Percentiles rank a stretch among this genome's conserved stretches.
Conservation (phyloP, 2,329 filamentous ascomycete genomes). For the Pezicula neosporulosa region DNA sequence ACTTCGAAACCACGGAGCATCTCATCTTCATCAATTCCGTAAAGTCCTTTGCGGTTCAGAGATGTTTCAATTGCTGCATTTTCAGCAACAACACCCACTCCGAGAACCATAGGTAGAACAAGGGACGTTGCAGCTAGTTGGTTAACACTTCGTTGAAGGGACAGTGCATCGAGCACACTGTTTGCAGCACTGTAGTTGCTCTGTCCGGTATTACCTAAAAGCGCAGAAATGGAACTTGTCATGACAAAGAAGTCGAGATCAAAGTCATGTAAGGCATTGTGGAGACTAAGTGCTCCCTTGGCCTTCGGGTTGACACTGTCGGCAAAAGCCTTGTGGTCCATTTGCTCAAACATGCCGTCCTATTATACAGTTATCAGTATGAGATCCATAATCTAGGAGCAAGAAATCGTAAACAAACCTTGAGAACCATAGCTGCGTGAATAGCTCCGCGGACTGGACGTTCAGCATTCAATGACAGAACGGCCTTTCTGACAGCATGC, state of each 20-base stretch:
- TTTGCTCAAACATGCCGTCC: constrained; percentile 30
- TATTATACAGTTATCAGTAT: neutral
- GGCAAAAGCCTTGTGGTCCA: constrained; percentile 33
- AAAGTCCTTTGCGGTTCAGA: constrained; percentile 10
- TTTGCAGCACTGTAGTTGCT: constrained; percentile 36
- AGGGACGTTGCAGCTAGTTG: constrained; percentile 24
- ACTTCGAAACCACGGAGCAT: constrained; percentile 22
- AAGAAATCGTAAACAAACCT: no score
- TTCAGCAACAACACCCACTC: constrained; percentile 31
- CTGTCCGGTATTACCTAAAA: constrained; percentile 27
- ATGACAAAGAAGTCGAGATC: constrained; percentile 35
- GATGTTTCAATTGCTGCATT: constrained; percentile 15
- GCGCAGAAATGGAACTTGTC: constrained; percentile 24
- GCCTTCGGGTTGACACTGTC: constrained; percentile 32
- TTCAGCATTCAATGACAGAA: no score
- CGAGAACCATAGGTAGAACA: constrained; percentile 31
- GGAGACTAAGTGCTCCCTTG: constrained; percentile 19
- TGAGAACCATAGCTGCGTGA: neutral
- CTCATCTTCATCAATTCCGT: constrained; percentile 14
- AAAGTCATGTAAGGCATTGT: constrained; percentile 10
- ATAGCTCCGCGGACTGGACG: no score
- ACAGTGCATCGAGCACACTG: constrained; percentile 32
- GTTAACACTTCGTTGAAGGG: constrained; percentile 19
- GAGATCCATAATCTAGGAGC: no score
- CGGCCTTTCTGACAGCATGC: no score